Conservation (phyloP, 2,329 filamentous ascomycete genomes). For the Aspergillus niger region DNA sequence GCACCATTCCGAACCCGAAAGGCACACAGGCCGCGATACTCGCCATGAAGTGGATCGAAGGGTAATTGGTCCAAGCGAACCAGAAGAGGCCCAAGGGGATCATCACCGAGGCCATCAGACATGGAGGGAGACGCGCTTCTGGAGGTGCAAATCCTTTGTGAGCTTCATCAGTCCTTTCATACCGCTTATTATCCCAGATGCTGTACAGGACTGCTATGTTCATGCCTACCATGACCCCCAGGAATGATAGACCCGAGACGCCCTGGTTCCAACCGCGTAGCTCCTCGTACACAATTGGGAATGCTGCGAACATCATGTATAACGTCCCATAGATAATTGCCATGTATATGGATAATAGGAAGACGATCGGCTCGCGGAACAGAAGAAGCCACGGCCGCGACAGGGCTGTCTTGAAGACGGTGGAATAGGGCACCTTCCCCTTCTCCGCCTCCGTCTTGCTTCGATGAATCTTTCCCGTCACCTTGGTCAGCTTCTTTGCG, state of each 20-base stretch:
- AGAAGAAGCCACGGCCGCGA: background rate
- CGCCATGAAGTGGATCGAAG: background rate
- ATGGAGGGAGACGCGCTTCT: background rate
- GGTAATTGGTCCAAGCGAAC: conserved; percentile 4
- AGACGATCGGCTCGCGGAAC: background rate
- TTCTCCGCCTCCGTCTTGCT: background rate
- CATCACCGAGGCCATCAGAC: background rate
- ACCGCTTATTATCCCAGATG: background rate
- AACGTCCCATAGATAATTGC: background rate
- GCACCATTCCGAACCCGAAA: background rate
- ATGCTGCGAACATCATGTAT: background rate
- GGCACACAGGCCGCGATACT: background rate
- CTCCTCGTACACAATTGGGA: background rate
- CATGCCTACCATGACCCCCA: background rate
- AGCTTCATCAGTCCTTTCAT: background rate
- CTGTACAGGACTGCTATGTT: background rate
- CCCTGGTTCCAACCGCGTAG: background rate
- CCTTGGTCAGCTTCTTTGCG: background rate
- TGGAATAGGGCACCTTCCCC: background rate
- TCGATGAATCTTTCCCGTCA: background rate
- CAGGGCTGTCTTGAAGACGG: background rate
- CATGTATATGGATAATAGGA: background rate
- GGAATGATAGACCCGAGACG: background rate
- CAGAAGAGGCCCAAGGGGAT: conserved; percentile 1
- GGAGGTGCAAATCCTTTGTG: background rate